Percentiles rank a stretch among this genome's conserved stretches.
These are phyloP conservation scores for Sechiopsis laciniata DNA, from an alignment of 306 rosid genomes.

Conservation along the genomic window DNA sequence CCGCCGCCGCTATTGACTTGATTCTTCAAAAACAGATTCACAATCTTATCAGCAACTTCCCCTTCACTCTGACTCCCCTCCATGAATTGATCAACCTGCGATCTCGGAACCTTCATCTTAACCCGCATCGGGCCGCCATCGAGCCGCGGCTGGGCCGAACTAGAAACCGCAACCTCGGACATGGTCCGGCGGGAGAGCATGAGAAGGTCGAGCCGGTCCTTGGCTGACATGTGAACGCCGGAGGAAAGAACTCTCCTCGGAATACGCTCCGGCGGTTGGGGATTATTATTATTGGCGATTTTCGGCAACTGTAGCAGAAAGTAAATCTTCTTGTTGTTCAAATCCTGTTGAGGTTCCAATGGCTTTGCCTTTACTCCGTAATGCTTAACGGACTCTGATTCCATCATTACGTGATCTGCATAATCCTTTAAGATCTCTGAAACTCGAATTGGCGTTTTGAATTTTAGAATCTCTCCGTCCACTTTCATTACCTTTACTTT, in stretches of 20 bases:
- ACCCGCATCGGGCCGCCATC: slow-evolving; percentile 39
- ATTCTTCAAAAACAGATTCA: background rate
- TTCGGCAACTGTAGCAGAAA: slow-evolving; percentile 55
- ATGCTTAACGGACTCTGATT: slow-evolving; percentile 58
- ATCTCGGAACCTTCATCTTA: slow-evolving; percentile 62
- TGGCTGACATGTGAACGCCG: slow-evolving; percentile 53
- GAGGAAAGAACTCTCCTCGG: slow-evolving; percentile 51
- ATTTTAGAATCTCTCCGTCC: slow-evolving; percentile 64
- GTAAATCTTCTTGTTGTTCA: slow-evolving; percentile 51
- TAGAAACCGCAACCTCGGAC: slow-evolving; percentile 45
- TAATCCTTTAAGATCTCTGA: slow-evolving; percentile 54
- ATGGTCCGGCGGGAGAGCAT: slow-evolving; percentile 65
- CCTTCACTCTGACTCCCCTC: slow-evolving; percentile 50
- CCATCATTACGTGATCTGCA: slow-evolving; percentile 53
- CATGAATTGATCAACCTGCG: slow-evolving; percentile 55
- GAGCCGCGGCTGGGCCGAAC: slow-evolving; percentile 10
- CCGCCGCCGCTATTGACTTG: background rate
- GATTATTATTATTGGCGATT: background rate
- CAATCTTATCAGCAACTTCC: slow-evolving; percentile 62
- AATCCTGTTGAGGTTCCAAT: slow-evolving; percentile 47
- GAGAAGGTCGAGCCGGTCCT: slow-evolving; percentile 70
- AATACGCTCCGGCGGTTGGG: background rate
- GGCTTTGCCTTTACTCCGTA: slow-evolving; percentile 69
- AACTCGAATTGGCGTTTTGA: slow-evolving; percentile 49
- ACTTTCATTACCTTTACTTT: slow-evolving; percentile 74